Base-by-base conservation (phyloP, 495 filamentous ascomycete species). In the Tuber melanosporum region DNA sequence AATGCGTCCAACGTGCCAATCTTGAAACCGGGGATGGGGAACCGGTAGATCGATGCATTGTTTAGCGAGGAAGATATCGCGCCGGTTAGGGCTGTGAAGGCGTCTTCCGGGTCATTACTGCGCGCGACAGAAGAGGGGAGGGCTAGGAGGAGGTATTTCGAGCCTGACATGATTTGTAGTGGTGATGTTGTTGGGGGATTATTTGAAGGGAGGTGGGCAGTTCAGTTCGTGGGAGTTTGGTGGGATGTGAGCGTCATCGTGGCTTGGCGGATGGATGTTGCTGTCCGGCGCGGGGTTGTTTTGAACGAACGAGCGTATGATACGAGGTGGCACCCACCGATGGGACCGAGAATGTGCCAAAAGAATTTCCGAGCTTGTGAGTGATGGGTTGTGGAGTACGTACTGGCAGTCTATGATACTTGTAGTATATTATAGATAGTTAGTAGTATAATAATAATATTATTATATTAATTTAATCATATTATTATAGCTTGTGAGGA, bases 1-100 rank as follows among this genome's bases (percentile, higher is more conserved):
- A 99, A 87, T 66, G 92, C 93, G 85, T 99, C 95, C 71, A 99
- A 88, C 1, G 95, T 97, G 73, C 95, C 95, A 85, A 99, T 97
- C 86, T 98, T 99, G 88, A 99, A 97, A 62, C 92, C 91, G 3
- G 95, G 95, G 77, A 99, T 92, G 19, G 88, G 84, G 82, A 98
- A 98, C 12, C 91, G 90, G 71, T 90, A 87, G 32, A 93, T 90
- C 69, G 90, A 90, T 81, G 92, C 94, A 82, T 92, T 85, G 43
- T 89, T 86, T 75, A 98, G 87, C 19, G 92, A 92, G 71, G 91
- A 83, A 78, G 89, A 89, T 46, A 99, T 83, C 26, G 26, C 57
- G 26, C 57, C 26, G 14, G 14, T 66, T 66, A 66, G 57, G 72
- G 91, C 88, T 45, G 89, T 85, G 80, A 94, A 86, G 77, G 95